These are phyloP conservation scores for Neurospora tetraspora DNA, from an alignment of 495 filamentous ascomycete species.

Conservation along the genomic window DNA sequence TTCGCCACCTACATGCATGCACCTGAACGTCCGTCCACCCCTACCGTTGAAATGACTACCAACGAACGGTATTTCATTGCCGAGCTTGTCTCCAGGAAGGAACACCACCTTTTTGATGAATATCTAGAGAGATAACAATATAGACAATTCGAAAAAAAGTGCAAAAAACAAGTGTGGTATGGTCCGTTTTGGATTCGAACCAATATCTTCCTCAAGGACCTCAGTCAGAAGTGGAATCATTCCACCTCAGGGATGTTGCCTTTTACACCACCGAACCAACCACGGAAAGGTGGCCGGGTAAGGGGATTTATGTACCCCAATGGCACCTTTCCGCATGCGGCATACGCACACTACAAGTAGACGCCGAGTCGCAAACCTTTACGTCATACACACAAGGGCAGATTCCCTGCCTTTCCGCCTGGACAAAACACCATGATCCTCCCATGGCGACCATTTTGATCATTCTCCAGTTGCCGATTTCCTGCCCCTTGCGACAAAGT, in stretches of 20 bases:
- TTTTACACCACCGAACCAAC: neutral
- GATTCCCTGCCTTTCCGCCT: neutral
- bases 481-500: neutral
- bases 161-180: neutral
- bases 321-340: neutral
- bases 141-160: neutral
- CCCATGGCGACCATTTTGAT: neutral
- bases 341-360: neutral
- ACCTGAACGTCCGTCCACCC: neutral
- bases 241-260: neutral
- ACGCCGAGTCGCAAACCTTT: neutral
- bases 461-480: neutral
- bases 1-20: neutral
- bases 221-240: neutral
- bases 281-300: neutral
- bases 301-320: neutral
- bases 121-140: accelerated
- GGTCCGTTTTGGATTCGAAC: neutral
- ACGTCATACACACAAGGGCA: neutral
- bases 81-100: neutral
- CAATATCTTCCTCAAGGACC: neutral
- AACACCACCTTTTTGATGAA: neutral
- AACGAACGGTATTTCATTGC: neutral
- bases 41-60: neutral
- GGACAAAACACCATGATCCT: neutral